phyloP scores from a whole-genome alignment of 2,329 filamentous ascomycete genomes.

The Helotiales sp. region DNA sequence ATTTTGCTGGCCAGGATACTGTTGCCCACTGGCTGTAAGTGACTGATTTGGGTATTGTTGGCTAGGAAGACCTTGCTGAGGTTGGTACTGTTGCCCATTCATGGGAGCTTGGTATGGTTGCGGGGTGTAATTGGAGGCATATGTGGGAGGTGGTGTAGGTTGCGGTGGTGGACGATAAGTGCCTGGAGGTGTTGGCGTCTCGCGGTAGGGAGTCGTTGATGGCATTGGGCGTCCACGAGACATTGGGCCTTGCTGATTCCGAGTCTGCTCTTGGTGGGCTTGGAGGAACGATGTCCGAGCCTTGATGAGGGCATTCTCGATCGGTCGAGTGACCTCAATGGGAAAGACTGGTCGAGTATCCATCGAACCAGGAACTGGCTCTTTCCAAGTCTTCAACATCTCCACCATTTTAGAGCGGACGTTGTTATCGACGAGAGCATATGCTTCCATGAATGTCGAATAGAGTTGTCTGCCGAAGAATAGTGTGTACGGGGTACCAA shows the following conservation, averaged over 20 bases:
- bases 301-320: conserved; percentile 92
- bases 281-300: conserved; percentile 63
- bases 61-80: background rate
- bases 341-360: conserved; percentile 92
- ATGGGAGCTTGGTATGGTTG: conserved; percentile 32
- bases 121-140: conserved; percentile 32
- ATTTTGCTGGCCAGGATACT: conserved; percentile 17
- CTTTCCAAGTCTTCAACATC: conserved; percentile 97
- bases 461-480: conserved; percentile 93
- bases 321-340: conserved; percentile 80
- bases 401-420: conserved; percentile 93
- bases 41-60: conserved; percentile 13
- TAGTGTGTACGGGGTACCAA: conserved; percentile 94
- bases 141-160: conserved; percentile 31
- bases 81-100: conserved; percentile 13
- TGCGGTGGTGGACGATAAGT: conserved; percentile 39
- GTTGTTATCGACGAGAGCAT: conserved; percentile 79
- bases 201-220: conserved; percentile 62
- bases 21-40: conserved; percentile 17
- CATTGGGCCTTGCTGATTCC: conserved; percentile 56
- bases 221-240: conserved; percentile 50
- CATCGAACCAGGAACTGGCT: conserved; percentile 89
- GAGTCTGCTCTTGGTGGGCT: conserved; percentile 54
- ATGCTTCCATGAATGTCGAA: conserved; percentile 94
- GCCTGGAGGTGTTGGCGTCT: conserved; percentile 73